Conservation (phyloP, 768 basidiomycete genomes). For the Ramaria sp. region DNA sequence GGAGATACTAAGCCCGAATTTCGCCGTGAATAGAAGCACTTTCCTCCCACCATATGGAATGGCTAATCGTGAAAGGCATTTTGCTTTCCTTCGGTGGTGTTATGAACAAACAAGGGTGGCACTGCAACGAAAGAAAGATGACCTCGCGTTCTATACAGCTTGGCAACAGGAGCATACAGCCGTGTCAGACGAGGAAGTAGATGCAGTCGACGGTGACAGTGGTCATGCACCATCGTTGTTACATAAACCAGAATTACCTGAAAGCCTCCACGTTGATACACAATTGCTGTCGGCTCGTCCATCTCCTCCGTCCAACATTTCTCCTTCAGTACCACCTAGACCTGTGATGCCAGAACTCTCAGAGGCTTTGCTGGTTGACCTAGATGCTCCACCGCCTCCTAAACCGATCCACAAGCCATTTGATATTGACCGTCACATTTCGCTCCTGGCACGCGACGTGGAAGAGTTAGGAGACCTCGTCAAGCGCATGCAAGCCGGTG, state of each 20-base stretch:
- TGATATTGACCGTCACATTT: conserved; percentile 44
- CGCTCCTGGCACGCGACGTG: conserved; percentile 44
- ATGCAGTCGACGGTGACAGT: background rate
- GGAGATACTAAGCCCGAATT: conserved; percentile 35
- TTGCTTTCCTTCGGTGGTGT: conserved; percentile 48
- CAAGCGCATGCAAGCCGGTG: conserved; percentile 27
- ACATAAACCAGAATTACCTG: too few relatives aligned
- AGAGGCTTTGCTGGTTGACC: conserved; percentile 20
- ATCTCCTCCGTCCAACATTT: background rate
- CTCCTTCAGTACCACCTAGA: background rate
- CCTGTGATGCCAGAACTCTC: background rate
- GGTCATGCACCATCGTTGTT: too few relatives aligned
- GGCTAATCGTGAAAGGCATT: conserved; percentile 46
- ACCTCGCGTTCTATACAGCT: background rate
- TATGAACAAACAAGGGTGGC: conserved; percentile 35
- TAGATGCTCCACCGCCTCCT: conserved; percentile 19
- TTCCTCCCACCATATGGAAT: conserved; percentile 47
- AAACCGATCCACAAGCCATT: conserved; percentile 28
- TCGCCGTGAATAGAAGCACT: conserved; percentile 44
- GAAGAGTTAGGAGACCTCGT: conserved; percentile 36
- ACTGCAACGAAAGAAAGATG: conserved; percentile 34
- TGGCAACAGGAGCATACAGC: background rate
- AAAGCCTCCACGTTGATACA: too few relatives aligned
- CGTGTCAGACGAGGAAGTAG: background rate
- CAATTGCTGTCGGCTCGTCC: background rate